These are phyloP conservation scores for Solanum piurae DNA, from an alignment of 257 asterid species.

Conservation along the genomic window DNA sequence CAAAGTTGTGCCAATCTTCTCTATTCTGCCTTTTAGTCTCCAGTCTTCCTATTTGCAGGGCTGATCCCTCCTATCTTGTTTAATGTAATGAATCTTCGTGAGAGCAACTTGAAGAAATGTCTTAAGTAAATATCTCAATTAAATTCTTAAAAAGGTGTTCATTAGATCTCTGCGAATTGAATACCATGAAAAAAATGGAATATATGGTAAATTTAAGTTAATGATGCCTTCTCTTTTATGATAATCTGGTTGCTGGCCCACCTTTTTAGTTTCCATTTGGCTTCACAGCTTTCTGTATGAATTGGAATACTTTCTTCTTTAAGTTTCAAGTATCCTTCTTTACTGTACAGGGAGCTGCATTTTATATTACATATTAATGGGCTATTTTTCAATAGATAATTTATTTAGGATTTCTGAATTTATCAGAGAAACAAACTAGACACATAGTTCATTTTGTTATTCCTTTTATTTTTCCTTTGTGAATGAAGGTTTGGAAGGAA, in stretches of 20 bases:
- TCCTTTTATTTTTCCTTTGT: background rate
- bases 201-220: background rate
- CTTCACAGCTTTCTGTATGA: background rate
- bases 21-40: background rate
- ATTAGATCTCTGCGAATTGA: background rate
- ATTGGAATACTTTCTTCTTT: background rate
- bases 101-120: background rate
- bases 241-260: background rate
- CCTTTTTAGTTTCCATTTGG: background rate
- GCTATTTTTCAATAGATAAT: background rate
- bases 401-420: background rate
- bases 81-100: background rate
- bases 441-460: background rate
- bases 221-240: background rate
- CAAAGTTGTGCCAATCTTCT: background rate
- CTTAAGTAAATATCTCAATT: background rate
- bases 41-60: background rate
- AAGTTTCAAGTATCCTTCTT: background rate
- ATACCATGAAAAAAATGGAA: background rate
- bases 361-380: background rate
- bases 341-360: background rate
- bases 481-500: conserved; percentile 26
- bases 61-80: background rate
- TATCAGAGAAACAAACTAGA: background rate
- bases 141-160: background rate